phyloP scores from a whole-genome alignment of 2,329 filamentous ascomycete genomes.

The Cladosporium sp. region DNA sequence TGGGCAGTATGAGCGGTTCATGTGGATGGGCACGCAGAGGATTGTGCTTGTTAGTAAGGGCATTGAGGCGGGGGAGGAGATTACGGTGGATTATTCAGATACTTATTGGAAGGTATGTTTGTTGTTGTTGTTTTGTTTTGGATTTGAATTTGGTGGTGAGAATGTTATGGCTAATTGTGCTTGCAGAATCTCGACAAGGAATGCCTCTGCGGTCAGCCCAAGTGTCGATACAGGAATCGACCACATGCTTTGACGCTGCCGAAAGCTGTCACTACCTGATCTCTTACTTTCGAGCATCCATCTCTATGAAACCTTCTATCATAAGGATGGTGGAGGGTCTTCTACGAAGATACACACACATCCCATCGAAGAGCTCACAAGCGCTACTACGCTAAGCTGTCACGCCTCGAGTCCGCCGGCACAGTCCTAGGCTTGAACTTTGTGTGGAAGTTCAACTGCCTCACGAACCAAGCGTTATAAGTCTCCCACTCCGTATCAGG shows the following conservation, averaged over 20 bases:
- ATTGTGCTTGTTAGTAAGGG: conserved; percentile 54
- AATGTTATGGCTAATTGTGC: neutral
- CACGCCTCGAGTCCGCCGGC: conserved; percentile 10
- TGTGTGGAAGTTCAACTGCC: conserved; percentile 41
- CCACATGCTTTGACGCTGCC: conserved; percentile 4
- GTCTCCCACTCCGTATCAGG: conserved; percentile 41
- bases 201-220: conserved; percentile 51
- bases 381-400: conserved; percentile 6
- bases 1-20: conserved; percentile 52
- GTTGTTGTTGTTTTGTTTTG: neutral
- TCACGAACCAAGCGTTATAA: conserved; percentile 52
- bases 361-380: no score
- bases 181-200: conserved; percentile 46
- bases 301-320: no score
- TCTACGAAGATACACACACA: no score
- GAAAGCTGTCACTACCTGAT: neutral
- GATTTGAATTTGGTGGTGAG: neutral
- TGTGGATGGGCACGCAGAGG: conserved; percentile 52
- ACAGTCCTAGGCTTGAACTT: conserved; percentile 34
- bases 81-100: conserved; percentile 56
- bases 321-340: no score
- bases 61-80: conserved; percentile 48
- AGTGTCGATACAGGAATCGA: conserved; percentile 42
- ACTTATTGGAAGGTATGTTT: conserved; percentile 47
- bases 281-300: no score